phyloP scores from a whole-genome alignment of 2,329 filamentous ascomycete species.

The Alternaria postmessia region DNA sequence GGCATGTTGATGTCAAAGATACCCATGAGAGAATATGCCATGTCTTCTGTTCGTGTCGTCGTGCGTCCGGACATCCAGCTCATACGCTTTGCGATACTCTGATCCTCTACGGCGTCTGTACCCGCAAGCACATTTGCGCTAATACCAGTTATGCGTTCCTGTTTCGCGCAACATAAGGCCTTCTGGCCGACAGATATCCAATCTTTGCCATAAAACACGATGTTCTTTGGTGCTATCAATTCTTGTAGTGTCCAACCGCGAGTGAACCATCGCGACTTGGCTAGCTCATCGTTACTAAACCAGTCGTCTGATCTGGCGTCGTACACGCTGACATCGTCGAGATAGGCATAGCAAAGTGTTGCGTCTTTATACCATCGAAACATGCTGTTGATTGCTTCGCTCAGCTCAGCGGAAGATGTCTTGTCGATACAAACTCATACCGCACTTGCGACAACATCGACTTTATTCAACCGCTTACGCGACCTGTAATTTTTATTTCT shows the following conservation, averaged over 20 bases:
- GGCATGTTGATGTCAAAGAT: constrained; percentile 33
- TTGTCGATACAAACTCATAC: constrained; percentile 11
- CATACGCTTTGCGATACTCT: constrained; percentile 3
- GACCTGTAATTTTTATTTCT: too few species aligned
- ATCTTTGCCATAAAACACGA: background rate
- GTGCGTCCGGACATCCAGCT: background rate
- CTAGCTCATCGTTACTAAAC: background rate
- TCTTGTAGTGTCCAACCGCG: constrained; percentile 8
- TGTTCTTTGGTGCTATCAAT: background rate
- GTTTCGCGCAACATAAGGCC: too few species aligned
- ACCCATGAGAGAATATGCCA: background rate
- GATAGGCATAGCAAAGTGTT: background rate
- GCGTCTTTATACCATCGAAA: background rate
- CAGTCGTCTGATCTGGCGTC: background rate
- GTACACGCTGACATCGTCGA: background rate
- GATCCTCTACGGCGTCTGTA: background rate
- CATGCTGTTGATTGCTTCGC: constrained; percentile 12
- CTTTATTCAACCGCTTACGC: too few species aligned
- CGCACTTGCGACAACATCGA: too few species aligned
- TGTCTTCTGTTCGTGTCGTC: background rate
- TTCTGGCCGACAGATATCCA: background rate
- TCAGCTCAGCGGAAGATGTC: constrained; percentile 5
- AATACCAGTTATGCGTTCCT: background rate
- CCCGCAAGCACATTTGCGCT: background rate
- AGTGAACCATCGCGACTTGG: background rate